These are phyloP conservation scores for Ceratobasidium sp. DNA, from an alignment of 1,284 basidiomycete genomes.

Conservation along the genomic window DNA sequence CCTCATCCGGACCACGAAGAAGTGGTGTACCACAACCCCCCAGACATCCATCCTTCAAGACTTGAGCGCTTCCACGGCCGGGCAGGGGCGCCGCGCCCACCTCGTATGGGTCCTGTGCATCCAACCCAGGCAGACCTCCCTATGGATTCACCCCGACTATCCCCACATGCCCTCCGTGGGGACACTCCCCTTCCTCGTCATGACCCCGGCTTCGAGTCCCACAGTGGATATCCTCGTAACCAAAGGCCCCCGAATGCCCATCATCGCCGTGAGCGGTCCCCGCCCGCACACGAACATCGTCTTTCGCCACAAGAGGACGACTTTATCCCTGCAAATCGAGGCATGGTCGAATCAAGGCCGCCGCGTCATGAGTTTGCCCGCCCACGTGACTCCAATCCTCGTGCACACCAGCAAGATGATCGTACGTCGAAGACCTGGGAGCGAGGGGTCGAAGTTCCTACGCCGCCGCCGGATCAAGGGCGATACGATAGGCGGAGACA, in stretches of 20 bases:
- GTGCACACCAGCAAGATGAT: constrained; percentile 21
- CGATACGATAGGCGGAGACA: constrained; percentile 11
- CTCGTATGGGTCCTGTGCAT: constrained; percentile 15
- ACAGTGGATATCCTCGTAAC: constrained; percentile 11
- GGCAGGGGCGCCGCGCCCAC: constrained; percentile 5
- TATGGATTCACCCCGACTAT: constrained; percentile 7
- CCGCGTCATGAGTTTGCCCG: constrained; percentile 4
- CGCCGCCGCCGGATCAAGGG: constrained; percentile 13
- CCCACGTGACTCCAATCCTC: constrained; percentile 8
- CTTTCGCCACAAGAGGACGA: constrained; percentile 13
- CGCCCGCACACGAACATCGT: constrained; percentile 13
- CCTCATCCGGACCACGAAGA: constrained; percentile 12
- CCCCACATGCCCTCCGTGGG: constrained; percentile 23
- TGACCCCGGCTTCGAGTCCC: constrained; percentile 28
- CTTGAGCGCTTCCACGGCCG: constrained; percentile 15
- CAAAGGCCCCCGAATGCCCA: not conserved
- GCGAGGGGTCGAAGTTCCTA: constrained; percentile 33
- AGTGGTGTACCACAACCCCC: constrained; percentile 3
- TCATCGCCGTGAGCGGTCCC: constrained; percentile 12
- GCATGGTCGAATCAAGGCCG: not conserved
- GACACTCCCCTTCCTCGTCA: constrained; percentile 18
- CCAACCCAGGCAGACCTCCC: constrained; percentile 1
- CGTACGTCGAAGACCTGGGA: constrained; percentile 35
- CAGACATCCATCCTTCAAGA: constrained; percentile 19
- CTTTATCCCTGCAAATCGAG: constrained; percentile 4